A percentile compares a stretch with the other conserved stretches of the same genome.
Evolutionary conservation across 1,284 basidiomycete species (phyloP).

Genomic region (Irpex rosettiformis): DNA sequence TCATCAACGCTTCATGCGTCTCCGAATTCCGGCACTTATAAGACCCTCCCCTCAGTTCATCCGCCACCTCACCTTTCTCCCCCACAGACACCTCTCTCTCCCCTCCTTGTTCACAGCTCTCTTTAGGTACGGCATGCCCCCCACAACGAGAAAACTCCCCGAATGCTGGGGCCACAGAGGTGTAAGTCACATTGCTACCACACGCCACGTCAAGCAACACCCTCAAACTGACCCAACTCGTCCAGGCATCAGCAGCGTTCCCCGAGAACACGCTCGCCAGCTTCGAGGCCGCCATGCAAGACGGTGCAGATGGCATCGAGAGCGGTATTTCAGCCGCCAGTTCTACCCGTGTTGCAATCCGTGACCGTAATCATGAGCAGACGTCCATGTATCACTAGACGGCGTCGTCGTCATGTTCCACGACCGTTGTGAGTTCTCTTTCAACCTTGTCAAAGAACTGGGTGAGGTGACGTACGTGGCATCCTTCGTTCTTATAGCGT

Average conservation of each 20-base stretch:
- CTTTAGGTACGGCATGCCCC: conserved; percentile 11
- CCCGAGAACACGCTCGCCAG: conserved; percentile 93
- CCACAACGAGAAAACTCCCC: conserved; percentile 20
- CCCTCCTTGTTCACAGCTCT: background rate
- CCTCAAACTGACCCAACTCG: conserved; percentile 16
- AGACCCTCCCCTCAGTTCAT: background rate
- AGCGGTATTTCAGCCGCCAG: conserved; percentile 60
- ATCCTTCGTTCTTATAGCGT: conserved; percentile 34
- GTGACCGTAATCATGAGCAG: conserved; percentile 59
- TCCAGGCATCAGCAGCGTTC: conserved; percentile 78
- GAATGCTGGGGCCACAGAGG: conserved; percentile 96
- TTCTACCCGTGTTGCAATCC: conserved; percentile 30
- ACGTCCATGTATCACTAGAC: conserved; percentile 94
- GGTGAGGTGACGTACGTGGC: no score
- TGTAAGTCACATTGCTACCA: conserved; percentile 45
- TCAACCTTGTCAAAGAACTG: background rate
- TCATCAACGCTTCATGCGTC: background rate
- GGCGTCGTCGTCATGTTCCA: conserved; percentile 94
- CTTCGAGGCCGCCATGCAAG: conserved; percentile 89
- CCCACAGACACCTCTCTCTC: background rate
- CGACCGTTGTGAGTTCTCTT: conserved; percentile 69
- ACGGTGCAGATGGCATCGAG: conserved; percentile 95
- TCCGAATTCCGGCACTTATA: background rate
- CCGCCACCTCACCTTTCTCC: background rate
- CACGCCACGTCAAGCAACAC: conserved; percentile 9